A percentile compares a stretch with the other conserved stretches of the same genome.
phyloP scores from a whole-genome alignment of 2,329 filamentous ascomycete species.

The Pseudogymnoascus sp. region DNA sequence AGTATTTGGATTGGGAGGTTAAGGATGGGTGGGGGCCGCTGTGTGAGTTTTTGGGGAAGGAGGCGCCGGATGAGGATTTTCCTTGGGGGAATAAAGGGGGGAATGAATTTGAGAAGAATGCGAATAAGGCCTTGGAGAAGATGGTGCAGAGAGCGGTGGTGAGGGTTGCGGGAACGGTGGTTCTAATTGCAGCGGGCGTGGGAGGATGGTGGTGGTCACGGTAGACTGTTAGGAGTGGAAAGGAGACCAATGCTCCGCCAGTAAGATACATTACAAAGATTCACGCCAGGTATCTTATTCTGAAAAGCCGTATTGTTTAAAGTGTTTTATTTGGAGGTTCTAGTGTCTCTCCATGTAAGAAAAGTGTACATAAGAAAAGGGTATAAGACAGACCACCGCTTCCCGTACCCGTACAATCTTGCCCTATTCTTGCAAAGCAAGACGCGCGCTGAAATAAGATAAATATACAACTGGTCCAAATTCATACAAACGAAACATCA shows the following conservation, averaged over 20 bases:
- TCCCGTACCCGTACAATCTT: constrained; percentile 7
- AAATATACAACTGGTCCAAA: constrained; percentile 9
- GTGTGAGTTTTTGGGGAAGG: constrained; percentile 34
- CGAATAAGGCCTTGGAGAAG: background rate
- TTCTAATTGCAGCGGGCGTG: background rate
- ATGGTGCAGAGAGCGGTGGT: background rate
- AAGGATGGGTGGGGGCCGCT: constrained; percentile 39
- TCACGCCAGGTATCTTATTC: background rate
- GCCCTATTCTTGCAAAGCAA: constrained; percentile 1
- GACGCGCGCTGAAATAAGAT: constrained; percentile 5
- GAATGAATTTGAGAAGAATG: background rate
- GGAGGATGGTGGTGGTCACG: background rate
- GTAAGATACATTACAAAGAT: background rate
- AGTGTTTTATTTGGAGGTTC: background rate
- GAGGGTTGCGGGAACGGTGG: background rate
- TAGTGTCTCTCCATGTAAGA: constrained; percentile 1
- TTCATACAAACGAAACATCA: constrained; percentile 10
- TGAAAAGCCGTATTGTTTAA: background rate
- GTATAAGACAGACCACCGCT: constrained; percentile 7
- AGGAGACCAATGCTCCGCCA: background rate
- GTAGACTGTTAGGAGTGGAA: background rate
- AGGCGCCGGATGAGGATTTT: constrained; percentile 31
- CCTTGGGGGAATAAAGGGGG: constrained; percentile 28
- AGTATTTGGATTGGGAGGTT: constrained; percentile 30
- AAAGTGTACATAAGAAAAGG: constrained; percentile 3